Percentiles rank a stretch among this genome's conserved stretches.
Conservation (phyloP, 306 rosid species). For the Coriaria nepalensis region DNA sequence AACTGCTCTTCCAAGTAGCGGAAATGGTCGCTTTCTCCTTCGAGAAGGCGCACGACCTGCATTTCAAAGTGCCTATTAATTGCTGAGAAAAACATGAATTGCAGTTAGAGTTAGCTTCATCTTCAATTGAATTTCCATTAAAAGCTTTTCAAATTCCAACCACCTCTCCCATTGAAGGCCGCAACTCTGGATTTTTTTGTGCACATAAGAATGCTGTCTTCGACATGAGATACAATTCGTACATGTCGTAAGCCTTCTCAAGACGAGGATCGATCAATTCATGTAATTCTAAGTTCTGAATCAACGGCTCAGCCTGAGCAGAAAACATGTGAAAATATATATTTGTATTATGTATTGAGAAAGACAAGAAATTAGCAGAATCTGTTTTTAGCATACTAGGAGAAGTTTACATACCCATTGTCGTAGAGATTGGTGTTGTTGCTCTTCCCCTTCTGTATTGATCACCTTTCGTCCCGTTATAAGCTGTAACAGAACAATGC, state of each 20-base stretch:
- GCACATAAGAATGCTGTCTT: constrained; percentile 55
- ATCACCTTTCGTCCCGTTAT: constrained; percentile 54
- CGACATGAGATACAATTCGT: constrained; percentile 56
- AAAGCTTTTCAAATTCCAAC: not conserved
- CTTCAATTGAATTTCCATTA: not conserved
- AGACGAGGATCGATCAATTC: constrained; percentile 61
- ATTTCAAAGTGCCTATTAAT: not conserved
- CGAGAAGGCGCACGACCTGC: constrained; percentile 76
- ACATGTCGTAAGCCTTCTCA: constrained; percentile 42
- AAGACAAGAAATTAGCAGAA: not conserved
- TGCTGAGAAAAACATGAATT: not conserved
- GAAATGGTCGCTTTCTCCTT: constrained; percentile 48
- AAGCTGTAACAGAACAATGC: constrained; percentile 51
- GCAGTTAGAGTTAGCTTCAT: not conserved
- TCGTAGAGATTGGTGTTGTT: constrained; percentile 37
- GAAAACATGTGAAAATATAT: not conserved
- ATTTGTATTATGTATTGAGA: constrained; percentile 1
- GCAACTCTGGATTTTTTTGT: constrained; percentile 45
- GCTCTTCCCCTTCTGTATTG: constrained; percentile 18
- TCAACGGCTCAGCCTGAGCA: constrained; percentile 50
- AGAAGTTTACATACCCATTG: constrained; percentile 44
- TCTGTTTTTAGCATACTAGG: not conserved
- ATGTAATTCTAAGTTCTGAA: constrained; percentile 45
- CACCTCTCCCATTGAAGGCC: constrained; percentile 78
- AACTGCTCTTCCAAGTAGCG: constrained; percentile 35